phyloP scores from a whole-genome alignment of 2,329 filamentous ascomycete species.

The Talaromyces sp. region DNA sequence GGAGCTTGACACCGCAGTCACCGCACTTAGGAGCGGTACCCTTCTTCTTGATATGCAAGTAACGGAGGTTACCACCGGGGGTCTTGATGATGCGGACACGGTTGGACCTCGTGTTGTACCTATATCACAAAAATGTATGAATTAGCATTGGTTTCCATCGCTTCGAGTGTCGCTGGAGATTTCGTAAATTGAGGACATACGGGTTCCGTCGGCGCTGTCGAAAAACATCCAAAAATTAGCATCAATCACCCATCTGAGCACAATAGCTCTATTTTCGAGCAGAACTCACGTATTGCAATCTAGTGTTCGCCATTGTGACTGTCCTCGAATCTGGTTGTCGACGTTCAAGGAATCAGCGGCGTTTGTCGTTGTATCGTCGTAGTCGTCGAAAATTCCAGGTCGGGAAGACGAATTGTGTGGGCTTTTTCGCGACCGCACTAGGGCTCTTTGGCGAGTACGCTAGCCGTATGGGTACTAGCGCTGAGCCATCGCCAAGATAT shows the following conservation, averaged over 20 bases:
- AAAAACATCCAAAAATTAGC: constrained; percentile 26
- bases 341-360: constrained; percentile 37
- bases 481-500: not conserved
- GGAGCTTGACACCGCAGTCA: constrained; percentile 97
- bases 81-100: constrained; percentile 94
- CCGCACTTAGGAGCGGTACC: constrained; percentile 97
- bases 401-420: constrained; percentile 39
- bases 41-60: constrained; percentile 99
- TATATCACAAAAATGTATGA: constrained; percentile 37
- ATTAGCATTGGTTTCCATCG: constrained; percentile 27
- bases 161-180: not conserved
- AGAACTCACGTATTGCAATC: constrained; percentile 46
- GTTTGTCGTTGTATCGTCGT: constrained; percentile 41
- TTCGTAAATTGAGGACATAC: constrained; percentile 51
- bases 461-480: constrained; percentile 27
- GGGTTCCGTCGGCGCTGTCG: constrained; percentile 68
- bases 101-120: constrained; percentile 98
- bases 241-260: constrained; percentile 12
- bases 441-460: constrained; percentile 33
- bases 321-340: constrained; percentile 37
- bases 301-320: constrained; percentile 50
- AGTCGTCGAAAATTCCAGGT: constrained; percentile 37
- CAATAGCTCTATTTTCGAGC: not conserved
- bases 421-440: constrained; percentile 36
- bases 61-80: constrained; percentile 88